Evolutionary conservation across 2,329 filamentous ascomycete species (phyloP).

Genomic region (Arthrobotrys musiformis): DNA sequence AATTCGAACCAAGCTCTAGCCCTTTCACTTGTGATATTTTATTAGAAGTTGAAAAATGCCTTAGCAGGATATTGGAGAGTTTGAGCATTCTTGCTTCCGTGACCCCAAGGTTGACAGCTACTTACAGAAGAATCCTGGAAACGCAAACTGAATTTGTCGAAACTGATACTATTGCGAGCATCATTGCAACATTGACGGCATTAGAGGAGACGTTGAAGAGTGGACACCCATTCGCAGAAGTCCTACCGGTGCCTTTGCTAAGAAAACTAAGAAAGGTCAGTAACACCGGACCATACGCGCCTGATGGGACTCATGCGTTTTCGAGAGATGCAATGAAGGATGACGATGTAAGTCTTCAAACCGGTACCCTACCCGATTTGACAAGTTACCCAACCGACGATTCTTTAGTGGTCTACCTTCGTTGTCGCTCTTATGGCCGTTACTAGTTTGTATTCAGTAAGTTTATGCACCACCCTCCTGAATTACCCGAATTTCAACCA

Average conservation of each 20-base stretch:
- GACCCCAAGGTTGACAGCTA: conserved; percentile 61
- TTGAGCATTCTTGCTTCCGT: conserved; percentile 62
- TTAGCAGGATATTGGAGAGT: conserved; percentile 61
- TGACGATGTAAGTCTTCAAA: conserved; percentile 18
- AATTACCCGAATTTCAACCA: no score
- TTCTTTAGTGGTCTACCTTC: conserved; percentile 31
- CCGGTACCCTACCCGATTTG: neutral
- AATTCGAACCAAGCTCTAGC: conserved; percentile 63
- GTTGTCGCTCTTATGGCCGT: conserved; percentile 35
- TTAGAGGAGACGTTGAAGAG: conserved; percentile 66
- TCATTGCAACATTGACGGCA: conserved; percentile 67
- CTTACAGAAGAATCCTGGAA: conserved; percentile 64
- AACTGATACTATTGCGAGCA: conserved; percentile 65
- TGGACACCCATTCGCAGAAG: conserved; percentile 66
- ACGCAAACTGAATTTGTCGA: conserved; percentile 63
- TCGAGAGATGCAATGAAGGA: conserved; percentile 26
- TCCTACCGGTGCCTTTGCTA: conserved; percentile 66
- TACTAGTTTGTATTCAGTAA: conserved; percentile 46
- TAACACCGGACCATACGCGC: neutral
- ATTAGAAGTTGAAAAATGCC: conserved; percentile 60
- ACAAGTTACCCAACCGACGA: neutral
- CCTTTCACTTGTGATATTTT: conserved; percentile 62
- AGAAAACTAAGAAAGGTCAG: conserved; percentile 60
- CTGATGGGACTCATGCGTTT: conserved; percentile 13
- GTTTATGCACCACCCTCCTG: no score